Evolutionary conservation across 1,284 basidiomycete species (phyloP).

Genomic region (Calocybe gambosa): DNA sequence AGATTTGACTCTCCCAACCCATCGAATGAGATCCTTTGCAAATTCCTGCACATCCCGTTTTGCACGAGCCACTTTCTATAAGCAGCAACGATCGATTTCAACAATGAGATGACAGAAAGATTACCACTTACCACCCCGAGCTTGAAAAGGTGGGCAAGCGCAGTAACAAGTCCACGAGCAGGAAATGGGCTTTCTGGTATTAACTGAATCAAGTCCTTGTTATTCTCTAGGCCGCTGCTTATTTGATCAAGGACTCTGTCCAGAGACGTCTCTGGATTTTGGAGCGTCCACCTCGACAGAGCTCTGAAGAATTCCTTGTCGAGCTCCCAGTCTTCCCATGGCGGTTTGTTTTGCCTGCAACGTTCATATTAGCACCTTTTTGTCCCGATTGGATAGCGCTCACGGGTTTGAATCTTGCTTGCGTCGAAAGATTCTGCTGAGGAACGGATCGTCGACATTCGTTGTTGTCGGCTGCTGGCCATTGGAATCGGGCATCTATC

Average conservation of each 20-base stretch:
- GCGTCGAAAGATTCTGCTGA: neutral
- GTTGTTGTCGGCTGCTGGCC: neutral
- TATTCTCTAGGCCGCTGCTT: slow-evolving; percentile 2
- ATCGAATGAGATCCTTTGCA: slow-evolving; percentile 5
- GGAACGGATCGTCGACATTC: neutral
- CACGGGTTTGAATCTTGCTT: neutral
- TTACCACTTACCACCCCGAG: slow-evolving; percentile 10
- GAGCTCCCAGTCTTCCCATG: slow-evolving; percentile 13
- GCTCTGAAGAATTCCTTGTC: slow-evolving; percentile 10
- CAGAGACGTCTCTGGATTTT: slow-evolving; percentile 11
- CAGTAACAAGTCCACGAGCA: slow-evolving; percentile 10
- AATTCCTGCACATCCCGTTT: neutral
- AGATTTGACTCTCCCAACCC: slow-evolving; percentile 9
- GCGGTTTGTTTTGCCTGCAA: neutral
- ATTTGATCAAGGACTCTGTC: slow-evolving; percentile 10
- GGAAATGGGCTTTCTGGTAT: slow-evolving; percentile 14
- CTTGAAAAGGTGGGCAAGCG: slow-evolving; percentile 13
- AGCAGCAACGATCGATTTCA: neutral
- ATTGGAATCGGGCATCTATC: neutral
- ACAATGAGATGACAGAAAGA: neutral
- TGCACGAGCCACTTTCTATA: slow-evolving; percentile 7
- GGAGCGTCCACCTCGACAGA: slow-evolving; percentile 7
- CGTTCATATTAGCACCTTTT: neutral
- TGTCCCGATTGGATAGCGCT: neutral
- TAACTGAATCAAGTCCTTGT: slow-evolving; percentile 6